Percentiles rank a stretch among this genome's conserved stretches.
Evolutionary conservation across 2,329 filamentous ascomycete genomes (phyloP).

Genomic region (Aspergillus niger): DNA sequence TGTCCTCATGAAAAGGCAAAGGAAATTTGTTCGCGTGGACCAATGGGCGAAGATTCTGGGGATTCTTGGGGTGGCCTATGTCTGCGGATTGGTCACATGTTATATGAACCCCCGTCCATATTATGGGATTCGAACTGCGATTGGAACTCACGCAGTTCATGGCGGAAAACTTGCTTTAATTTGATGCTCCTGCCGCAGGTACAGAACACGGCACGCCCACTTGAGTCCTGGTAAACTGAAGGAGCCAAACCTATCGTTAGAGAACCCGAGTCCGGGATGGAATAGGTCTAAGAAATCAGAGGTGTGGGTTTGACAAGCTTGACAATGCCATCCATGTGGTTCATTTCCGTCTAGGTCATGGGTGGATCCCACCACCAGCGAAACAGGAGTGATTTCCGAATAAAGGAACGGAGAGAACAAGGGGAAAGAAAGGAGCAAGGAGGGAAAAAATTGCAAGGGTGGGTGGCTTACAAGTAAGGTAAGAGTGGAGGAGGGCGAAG

Average conservation of each 20-base stretch:
- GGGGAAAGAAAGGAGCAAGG: no score
- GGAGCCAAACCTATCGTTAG: not conserved
- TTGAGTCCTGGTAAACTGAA: not conserved
- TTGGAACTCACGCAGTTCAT: conserved; percentile 8
- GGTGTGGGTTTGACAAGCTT: not conserved
- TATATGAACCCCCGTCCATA: conserved; percentile 6
- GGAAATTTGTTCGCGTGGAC: conserved; percentile 4
- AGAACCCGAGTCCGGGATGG: not conserved
- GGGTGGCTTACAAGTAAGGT: conserved; percentile 14
- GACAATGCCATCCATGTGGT: not conserved
- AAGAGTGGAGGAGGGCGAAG: not conserved
- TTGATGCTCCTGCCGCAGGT: not conserved
- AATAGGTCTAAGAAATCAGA: not conserved
- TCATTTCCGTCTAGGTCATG: not conserved
- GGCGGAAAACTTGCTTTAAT: conserved; percentile 6
- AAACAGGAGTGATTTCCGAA: not conserved
- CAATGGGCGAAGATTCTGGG: conserved; percentile 13
- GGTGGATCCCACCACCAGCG: not conserved
- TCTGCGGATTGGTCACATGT: conserved; percentile 18
- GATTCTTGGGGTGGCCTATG: not conserved
- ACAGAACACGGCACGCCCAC: not conserved
- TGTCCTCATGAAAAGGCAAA: conserved; percentile 4
- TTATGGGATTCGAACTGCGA: conserved; percentile 19
- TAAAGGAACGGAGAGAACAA: not conserved
- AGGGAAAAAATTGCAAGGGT: not conserved